phyloP scores from a whole-genome alignment of 2,329 filamentous ascomycete genomes.

The Penicillium sp. region DNA sequence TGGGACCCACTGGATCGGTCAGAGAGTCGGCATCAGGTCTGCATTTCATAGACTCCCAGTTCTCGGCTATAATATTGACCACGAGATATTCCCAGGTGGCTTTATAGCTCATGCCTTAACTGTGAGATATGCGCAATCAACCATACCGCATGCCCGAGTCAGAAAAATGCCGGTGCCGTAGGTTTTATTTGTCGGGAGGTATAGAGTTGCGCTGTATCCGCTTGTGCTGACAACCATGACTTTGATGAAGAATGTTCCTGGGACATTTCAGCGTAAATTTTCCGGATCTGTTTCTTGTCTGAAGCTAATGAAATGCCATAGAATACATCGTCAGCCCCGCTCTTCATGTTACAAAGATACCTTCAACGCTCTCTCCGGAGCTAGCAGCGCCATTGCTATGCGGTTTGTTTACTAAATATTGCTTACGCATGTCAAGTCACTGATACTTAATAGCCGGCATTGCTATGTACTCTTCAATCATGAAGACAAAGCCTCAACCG shows the following conservation, averaged over 20 bases:
- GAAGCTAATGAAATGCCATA: slow-evolving; percentile 3
- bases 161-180: slow-evolving; percentile 44
- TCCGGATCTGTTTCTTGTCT: background rate
- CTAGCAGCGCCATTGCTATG: slow-evolving; percentile 43
- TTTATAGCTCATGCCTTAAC: slow-evolving; percentile 42
- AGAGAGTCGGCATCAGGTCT: slow-evolving; percentile 38
- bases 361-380: slow-evolving; percentile 35
- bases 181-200: slow-evolving; percentile 10
- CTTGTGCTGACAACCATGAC: background rate
- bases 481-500: slow-evolving; percentile 38
- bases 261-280: slow-evolving; percentile 41
- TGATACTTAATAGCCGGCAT: slow-evolving; percentile 36
- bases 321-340: slow-evolving; percentile 43
- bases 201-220: background rate
- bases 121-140: slow-evolving; percentile 45
- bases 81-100: slow-evolving; percentile 33
- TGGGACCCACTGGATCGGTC: slow-evolving; percentile 34
- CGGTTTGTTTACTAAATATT: slow-evolving; percentile 26
- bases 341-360: slow-evolving; percentile 41
- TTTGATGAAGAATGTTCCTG: slow-evolving; percentile 37
- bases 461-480: slow-evolving; percentile 45
- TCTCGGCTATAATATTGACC: background rate
- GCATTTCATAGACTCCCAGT: background rate
- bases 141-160: slow-evolving; percentile 43
- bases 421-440: background rate